Percentiles rank a stretch among this genome's conserved stretches.
Evolutionary conservation across 1,284 basidiomycete species (phyloP).

Genomic region (Cryptococcus amylolentus): DNA sequence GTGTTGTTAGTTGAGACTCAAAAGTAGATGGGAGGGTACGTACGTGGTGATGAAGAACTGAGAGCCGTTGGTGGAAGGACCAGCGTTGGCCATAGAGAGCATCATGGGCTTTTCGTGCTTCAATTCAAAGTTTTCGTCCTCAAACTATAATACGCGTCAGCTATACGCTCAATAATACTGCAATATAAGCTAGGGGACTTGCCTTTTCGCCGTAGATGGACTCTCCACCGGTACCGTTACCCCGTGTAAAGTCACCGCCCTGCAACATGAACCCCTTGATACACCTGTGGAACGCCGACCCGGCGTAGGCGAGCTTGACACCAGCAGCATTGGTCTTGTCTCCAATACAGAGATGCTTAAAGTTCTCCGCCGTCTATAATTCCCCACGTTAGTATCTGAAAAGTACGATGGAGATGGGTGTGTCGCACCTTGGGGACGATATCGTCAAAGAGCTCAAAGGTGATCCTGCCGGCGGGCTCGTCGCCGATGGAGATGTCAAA

Average conservation of each 20-base stretch:
- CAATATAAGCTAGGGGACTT: constrained; percentile 3
- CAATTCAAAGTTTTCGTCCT: constrained; percentile 79
- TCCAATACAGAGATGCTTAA: constrained; percentile 83
- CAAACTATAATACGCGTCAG: constrained; percentile 6
- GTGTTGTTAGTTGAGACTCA: not conserved
- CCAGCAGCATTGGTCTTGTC: constrained; percentile 56
- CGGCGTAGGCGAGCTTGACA: constrained; percentile 48
- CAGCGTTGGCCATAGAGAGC: constrained; percentile 81
- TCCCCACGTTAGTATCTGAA: not conserved
- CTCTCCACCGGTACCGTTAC: constrained; percentile 87
- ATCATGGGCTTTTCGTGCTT: constrained; percentile 80
- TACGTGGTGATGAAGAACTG: constrained; percentile 55
- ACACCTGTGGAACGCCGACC: constrained; percentile 74
- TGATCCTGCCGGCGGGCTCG: constrained; percentile 61
- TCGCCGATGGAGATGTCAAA: constrained; percentile 74
- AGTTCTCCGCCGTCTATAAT: constrained; percentile 71
- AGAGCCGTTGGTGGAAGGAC: constrained; percentile 66
- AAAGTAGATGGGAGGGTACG: constrained; percentile 7
- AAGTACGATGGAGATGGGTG: no score
- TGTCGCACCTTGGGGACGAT: constrained; percentile 52
- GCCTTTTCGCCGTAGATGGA: constrained; percentile 83
- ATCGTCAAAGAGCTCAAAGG: constrained; percentile 77
- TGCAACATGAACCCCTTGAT: constrained; percentile 75
- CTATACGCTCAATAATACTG: not conserved
- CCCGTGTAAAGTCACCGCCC: constrained; percentile 51